Evolutionary conservation across 164 flowering plant species (phyloP), one percentile per base, ranked within the genome.

Genomic region (grape (Vitis vinifera)): DNA sequence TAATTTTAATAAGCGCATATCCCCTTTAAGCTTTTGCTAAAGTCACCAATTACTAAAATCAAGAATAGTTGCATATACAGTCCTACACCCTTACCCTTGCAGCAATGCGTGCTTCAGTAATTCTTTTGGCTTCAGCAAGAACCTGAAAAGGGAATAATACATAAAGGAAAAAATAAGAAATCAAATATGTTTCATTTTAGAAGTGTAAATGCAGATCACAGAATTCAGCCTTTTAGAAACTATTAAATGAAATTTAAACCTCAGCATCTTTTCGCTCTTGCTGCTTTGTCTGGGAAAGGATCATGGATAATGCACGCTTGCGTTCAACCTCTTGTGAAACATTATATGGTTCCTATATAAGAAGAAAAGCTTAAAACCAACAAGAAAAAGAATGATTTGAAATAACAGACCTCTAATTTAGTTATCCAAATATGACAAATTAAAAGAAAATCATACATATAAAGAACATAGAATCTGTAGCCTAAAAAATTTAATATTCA

Each of bases 221-320:
- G 29, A 9, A 23, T 3, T 27, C 27, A 30, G 48, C 27, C 47
- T 27, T 48, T 11, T 52, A 47, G 10, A 55, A 30, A 49, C 14
- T 3, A 17, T 12, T 19, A 68, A 56, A 59, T 4, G 68, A 50
- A 30, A 27, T 31, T 77, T 56, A 63, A 57, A 93, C 99, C 95
- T 91, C 97, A 68, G 87, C 86, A 80, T 91, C 96, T 80, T 85
- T 95, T 37, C 91, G 81, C 76, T 93, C 99, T 80, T 91, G 98
- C 16, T 86, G 93, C 77, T 90, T 95, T 77, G 98, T 87, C 63
- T 89, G 98, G 48, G 97, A 93, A 29, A 91, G 88, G 59, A 95
- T 75, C 91, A 89, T 84, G 27, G 92, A 89, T 76, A 95, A 78
- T 62, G 97, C 94, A 72, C 95, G 97, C 73, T 91, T 95, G 68